Evolutionary conservation across 371 early-diverging fungal species (phyloP), one percentile per base, ranked within the genome.

Genomic region (Funneliformis caledonium): DNA sequence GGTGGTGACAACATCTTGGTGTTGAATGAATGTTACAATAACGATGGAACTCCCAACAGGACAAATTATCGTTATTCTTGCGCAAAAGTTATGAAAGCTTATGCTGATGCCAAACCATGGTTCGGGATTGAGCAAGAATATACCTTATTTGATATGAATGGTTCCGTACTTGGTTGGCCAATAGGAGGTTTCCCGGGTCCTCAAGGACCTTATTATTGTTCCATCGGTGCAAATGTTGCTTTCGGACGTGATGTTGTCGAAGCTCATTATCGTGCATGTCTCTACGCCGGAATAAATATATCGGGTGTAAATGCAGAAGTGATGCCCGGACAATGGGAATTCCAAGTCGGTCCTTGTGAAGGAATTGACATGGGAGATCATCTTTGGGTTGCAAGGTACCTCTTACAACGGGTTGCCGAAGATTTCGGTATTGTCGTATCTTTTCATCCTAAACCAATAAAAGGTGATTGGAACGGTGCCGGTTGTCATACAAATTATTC

Each of bases 111-210:
- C 33, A 82, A 88, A 42, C 88, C 91, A 50, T 91, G 91, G 91
- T 91, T 91, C 80, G 91, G 91, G 75, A 87, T 91, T 81, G 91
- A 91, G 81, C 90, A 89, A 82, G 90, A 89, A 79, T 91, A 91
- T 78, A 87, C 88, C 78, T 77, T 91, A 68, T 84, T 91, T 76
- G 90, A 89, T 81, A 81, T 83, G 9, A 87, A 89, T 72, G 84
- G 82, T 65, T 56, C 50, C 4, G 80, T 79, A 22, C 83, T 85
- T 50, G 90, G 91, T 80, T 91, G 91, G 91, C 91, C 91, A 70
- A 86, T 84, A 79, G 85, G 85, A 37, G 91, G 91, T 59, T 88
- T 81, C 87, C 91, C 91, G 26, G 91, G 88, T 69, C 88, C 91
- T 45, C 91, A 91, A 80, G 89, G 88, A 78, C 82, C 88, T 77